Conservation (phyloP, 2,329 filamentous ascomycete species). For the Colletotrichum ledebouriae region DNA sequence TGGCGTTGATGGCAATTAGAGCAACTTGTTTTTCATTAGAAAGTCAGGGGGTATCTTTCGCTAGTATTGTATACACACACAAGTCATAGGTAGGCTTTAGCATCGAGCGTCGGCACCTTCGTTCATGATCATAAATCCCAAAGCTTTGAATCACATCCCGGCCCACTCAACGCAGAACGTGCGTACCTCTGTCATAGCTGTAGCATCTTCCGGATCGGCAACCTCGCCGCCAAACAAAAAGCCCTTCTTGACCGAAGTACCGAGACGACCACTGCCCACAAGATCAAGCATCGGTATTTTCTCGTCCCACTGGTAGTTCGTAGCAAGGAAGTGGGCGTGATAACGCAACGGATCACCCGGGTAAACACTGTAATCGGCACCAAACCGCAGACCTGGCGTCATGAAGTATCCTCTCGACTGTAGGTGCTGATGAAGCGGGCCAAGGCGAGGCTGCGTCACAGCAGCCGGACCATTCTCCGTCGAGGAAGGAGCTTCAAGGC, state of each 20-base stretch:
- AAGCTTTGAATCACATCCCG: constrained; percentile 74
- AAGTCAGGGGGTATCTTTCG: constrained; percentile 26
- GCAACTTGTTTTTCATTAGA: constrained; percentile 8
- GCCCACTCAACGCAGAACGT: constrained; percentile 95
- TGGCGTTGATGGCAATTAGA: constrained; percentile 10
- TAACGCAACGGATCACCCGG: constrained; percentile 95
- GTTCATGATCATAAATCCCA: background rate
- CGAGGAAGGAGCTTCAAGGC: constrained; percentile 46
- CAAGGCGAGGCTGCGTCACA: constrained; percentile 43
- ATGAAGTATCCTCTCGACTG: constrained; percentile 86
- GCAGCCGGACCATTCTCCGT: constrained; percentile 35
- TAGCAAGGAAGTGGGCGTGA: constrained; percentile 93
- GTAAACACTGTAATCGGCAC: constrained; percentile 94
- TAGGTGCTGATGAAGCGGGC: constrained; percentile 82
- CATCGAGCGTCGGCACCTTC: constrained; percentile 1
- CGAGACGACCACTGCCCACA: constrained; percentile 86
- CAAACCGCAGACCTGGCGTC: constrained; percentile 93
- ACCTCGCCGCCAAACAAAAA: constrained; percentile 85
- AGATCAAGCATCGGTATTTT: constrained; percentile 87
- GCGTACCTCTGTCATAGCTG: constrained; percentile 63
- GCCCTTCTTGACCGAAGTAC: constrained; percentile 96
- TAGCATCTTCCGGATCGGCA: constrained; percentile 48
- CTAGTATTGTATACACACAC: constrained; percentile 7
- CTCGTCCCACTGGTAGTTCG: constrained; percentile 88
- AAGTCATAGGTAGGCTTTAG: background rate